These are phyloP conservation scores for Ceratocystis destructans DNA, from an alignment of 2,329 filamentous ascomycete species.

Conservation along the genomic window DNA sequence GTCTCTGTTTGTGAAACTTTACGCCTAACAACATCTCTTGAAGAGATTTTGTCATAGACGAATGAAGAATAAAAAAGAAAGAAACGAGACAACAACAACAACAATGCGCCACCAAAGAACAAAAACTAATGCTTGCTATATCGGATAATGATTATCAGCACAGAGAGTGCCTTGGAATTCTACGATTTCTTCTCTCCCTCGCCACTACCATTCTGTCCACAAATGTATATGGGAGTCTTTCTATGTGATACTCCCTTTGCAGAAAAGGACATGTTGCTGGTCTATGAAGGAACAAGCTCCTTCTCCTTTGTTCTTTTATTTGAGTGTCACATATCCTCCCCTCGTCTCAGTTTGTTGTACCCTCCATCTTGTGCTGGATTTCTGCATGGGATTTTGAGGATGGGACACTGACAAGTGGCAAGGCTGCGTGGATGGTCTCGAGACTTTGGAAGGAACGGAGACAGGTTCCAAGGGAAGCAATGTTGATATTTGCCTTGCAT, in stretches of 20 bases:
- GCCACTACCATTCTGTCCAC: no score
- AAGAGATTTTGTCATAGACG: background rate
- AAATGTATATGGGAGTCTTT: background rate
- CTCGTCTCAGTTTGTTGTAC: background rate
- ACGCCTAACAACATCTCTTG: conserved; percentile 1
- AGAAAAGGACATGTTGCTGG: background rate
- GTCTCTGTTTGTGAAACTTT: background rate
- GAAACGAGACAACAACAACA: background rate
- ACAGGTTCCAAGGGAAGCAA: background rate
- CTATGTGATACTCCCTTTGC: background rate
- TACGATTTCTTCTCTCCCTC: no score
- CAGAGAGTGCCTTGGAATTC: no score
- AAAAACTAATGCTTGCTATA: no score
- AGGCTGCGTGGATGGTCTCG: background rate
- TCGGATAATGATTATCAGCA: no score
- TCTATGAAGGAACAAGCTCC: background rate
- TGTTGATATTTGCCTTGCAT: conserved; percentile 1
- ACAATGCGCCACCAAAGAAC: no score
- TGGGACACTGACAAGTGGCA: conserved; percentile 2
- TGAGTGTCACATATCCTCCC: background rate
- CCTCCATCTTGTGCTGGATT: background rate
- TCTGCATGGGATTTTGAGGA: conserved; percentile 5
- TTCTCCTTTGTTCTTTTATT: background rate
- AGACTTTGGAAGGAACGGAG: background rate
- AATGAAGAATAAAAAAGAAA: background rate